Conservation (phyloP, 441 rosid species). For the Dalechampia spathulata region DNA sequence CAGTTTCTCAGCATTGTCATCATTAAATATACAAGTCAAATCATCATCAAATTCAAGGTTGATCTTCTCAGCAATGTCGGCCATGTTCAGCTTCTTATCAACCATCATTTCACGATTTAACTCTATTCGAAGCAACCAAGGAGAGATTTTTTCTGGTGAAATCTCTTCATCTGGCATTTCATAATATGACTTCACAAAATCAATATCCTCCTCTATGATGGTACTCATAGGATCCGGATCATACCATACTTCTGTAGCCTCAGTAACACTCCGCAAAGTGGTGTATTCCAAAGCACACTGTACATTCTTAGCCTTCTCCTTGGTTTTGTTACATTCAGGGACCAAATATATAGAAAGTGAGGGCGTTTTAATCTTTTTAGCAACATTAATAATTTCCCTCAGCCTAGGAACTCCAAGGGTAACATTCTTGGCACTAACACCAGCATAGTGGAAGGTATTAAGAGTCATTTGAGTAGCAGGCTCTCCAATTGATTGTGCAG, state of each 20-base stretch:
- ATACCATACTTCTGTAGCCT: constrained; percentile 98
- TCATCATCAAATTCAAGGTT: constrained; percentile 93
- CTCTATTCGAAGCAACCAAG: constrained; percentile 96
- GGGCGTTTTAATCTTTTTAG: constrained; percentile 95
- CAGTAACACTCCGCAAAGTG: constrained; percentile 92
- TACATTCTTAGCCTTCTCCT: constrained; percentile 92
- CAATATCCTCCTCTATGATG: constrained; percentile 81
- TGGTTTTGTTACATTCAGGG: constrained; percentile 72
- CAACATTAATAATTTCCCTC: constrained; percentile 95
- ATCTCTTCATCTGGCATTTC: constrained; percentile 99
- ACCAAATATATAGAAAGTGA: constrained; percentile 80
- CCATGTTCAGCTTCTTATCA: constrained; percentile 97
- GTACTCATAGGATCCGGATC: constrained; percentile 97
- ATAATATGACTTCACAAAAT: constrained; percentile 90
- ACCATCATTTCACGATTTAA: constrained; percentile 99
- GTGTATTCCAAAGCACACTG: constrained; percentile 99
- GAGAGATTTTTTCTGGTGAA: constrained; percentile 87
- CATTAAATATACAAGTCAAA: constrained; percentile 93
- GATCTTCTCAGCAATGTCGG: constrained; percentile 95
- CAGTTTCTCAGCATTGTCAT: constrained; percentile 90
- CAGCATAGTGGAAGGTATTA: constrained; percentile 98
- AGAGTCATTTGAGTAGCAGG: constrained; percentile 99
- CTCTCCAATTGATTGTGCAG: constrained; percentile 99
- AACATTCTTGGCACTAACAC: constrained; percentile 99
- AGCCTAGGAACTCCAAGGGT: constrained; percentile 98